phyloP scores from a whole-genome alignment of 2,329 filamentous ascomycete species.

The Cyclaneusma minus region DNA sequence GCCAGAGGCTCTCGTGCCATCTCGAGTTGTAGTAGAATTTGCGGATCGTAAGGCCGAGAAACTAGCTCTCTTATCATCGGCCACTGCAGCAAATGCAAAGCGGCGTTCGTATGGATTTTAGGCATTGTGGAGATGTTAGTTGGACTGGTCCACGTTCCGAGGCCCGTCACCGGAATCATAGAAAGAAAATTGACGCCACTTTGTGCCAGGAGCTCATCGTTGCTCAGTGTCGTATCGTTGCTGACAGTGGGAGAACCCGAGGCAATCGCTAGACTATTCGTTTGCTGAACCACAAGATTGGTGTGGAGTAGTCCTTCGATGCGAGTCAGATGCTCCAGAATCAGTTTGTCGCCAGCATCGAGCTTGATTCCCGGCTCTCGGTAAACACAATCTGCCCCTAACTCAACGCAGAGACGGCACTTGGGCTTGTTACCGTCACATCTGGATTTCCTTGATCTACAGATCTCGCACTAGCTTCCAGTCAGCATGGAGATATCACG shows the following conservation, averaged over 20 bases:
- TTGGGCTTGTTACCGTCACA: constrained; percentile 70
- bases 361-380: constrained; percentile 77
- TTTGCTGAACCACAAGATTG: constrained; percentile 35
- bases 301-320: constrained; percentile 70
- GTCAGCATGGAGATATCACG: constrained; percentile 6
- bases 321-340: constrained; percentile 60
- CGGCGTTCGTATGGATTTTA: constrained; percentile 68
- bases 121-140: constrained; percentile 75
- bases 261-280: constrained; percentile 36
- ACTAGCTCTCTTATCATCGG: constrained; percentile 67
- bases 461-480: constrained; percentile 54
- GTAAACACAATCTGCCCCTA: constrained; percentile 72
- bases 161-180: constrained; percentile 43
- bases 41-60: constrained; percentile 61
- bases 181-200: constrained; percentile 32
- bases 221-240: constrained; percentile 44
- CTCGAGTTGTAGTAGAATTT: constrained; percentile 68
- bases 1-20: constrained; percentile 65
- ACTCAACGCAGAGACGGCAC: constrained; percentile 69
- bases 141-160: constrained; percentile 55
- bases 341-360: constrained; percentile 74
- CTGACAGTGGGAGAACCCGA: constrained; percentile 50
- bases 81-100: constrained; percentile 65
- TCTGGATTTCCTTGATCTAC: constrained; percentile 63
- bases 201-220: constrained; percentile 35